Base-by-base conservation (phyloP, 2,329 filamentous ascomycete species). In the Teratosphaeria nubilosa region DNA sequence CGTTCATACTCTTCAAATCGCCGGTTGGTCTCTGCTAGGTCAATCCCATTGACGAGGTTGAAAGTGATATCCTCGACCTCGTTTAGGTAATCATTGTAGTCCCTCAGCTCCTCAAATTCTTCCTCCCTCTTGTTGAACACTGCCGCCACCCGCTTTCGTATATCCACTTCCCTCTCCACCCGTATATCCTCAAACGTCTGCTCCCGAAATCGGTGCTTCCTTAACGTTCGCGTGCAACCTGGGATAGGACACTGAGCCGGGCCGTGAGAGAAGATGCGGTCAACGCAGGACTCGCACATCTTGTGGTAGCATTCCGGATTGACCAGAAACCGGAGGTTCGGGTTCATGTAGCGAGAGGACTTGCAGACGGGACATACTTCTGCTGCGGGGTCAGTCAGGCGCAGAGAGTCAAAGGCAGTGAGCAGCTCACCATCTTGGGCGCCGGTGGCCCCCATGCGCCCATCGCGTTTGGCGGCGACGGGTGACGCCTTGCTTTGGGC, bases 261-360 rank as follows among this genome's bases (percentile, higher is more conserved):
- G 0, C 94, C 94, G 57, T 90, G 86, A 37, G 87, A 88, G 80
- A 97, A 99, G 67, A 97, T 89, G 58, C 92, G 88, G 74, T 92
- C 88, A 50, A 97, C 91, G 77, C 94, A 99, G 58, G 89, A 91
- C 73, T 90, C 87, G 79, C 94, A 99, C 90, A 99, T 97, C 66
- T 90, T 90, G 80, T 99, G 94, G 79, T 99, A 99, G 82, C 94
- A 99, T 79, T 95, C 91, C 9, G 92, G 90, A 73, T 97, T 96
- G 77, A 99, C 91, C 66, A 94, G 87, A 76, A 99, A 97, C 64
- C 87, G 83, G 83, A 99, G 91, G 76, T 91, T 87, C 61, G 86
- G 86, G 78, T 96, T 96, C 69, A 97, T 87, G 78, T 97, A 97
- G 64, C 91, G 89, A 60, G 89, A 90, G 60, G 91, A 95, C 77